Evolutionary conservation across 306 rosid species (phyloP), one percentile per base, ranked within the genome.

Genomic region (Purshia tridentata): DNA sequence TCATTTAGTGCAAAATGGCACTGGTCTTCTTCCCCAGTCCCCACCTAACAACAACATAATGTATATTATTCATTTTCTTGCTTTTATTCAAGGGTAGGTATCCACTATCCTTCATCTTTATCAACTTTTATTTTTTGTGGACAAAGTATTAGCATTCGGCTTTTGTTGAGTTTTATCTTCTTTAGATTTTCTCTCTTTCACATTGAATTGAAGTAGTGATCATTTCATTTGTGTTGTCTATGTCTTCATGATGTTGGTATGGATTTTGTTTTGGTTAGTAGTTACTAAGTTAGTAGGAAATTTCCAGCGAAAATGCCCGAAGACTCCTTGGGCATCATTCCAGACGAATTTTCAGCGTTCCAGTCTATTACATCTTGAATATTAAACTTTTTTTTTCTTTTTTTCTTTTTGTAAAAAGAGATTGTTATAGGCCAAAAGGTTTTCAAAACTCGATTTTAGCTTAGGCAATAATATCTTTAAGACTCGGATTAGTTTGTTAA

Each of bases 1-100:
- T 39, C 48, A 53, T 77, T 77, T 58, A 65, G 61, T 48, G 78
- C 82, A 41, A 49, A 70, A 41, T 46, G 6, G 74, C 63, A 71
- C 74, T 6, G 40, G 45, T 70, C 44, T 44, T 70, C 63, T 51
- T 69, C 67, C 66, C 11, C 22, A 16, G 35, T 7, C 63, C 62
- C 54, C 65, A 77, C 76, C 72, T 39, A 65, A 52, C 52, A 22
- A 50, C 50, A 54, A 58, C 58, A 41, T 41, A 13, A 70, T 40
- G 19, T 42, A 41, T 6, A 42, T 12, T 15, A 12, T 29, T 71
- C 41, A 1, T 29, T 5, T 47, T 6, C 41, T 53, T 2, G 16
- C 0, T 40, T 6, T 63, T 9, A 23, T 56, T 50, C 47, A 58
- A 68, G 3, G n/a, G 56, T 11, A 76, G 45, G 22, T 18, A 37